Percentiles rank a stretch among this genome's conserved stretches.
Evolutionary conservation across 2,329 filamentous ascomycete genomes (phyloP).

Genomic region (Lachnellula occidentalis): DNA sequence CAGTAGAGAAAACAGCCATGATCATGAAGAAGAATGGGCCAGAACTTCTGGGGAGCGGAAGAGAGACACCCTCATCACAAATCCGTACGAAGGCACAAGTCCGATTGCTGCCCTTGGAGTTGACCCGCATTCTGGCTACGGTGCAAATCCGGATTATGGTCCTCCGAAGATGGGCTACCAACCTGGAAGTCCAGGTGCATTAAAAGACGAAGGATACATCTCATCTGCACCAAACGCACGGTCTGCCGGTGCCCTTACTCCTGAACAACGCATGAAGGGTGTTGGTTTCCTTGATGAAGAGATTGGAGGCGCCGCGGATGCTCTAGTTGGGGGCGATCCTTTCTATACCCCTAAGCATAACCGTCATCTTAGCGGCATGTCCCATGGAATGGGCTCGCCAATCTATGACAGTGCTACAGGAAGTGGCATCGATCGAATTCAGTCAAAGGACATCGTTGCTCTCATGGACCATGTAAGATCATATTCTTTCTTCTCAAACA

Average conservation of each 20-base stretch:
- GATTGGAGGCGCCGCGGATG: constrained; percentile 45
- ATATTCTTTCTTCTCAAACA: background rate
- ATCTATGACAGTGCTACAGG: constrained; percentile 88
- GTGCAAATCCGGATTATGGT: constrained; percentile 37
- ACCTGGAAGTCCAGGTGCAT: constrained; percentile 48
- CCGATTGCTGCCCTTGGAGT: constrained; percentile 46
- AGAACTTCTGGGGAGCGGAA: constrained; percentile 58
- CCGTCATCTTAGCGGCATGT: constrained; percentile 79
- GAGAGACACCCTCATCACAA: constrained; percentile 60
- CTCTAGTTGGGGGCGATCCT: constrained; percentile 51
- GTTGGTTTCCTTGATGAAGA: constrained; percentile 48
- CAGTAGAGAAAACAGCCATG: constrained; percentile 49
- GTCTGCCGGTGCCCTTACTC: constrained; percentile 41
- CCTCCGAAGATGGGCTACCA: constrained; percentile 28
- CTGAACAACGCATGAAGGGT: constrained; percentile 39
- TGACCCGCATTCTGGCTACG: constrained; percentile 30
- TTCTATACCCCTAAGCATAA: constrained; percentile 56
- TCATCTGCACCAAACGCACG: constrained; percentile 60
- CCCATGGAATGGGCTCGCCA: constrained; percentile 83
- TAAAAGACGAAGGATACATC: constrained; percentile 87
- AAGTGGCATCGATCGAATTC: constrained; percentile 81
- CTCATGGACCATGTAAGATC: constrained; percentile 84
- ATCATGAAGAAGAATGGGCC: constrained; percentile 60
- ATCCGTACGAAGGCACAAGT: constrained; percentile 61
- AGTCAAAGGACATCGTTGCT: constrained; percentile 93